These are phyloP conservation scores for Monosporascus cannonballus DNA, from an alignment of 2,329 filamentous ascomycete species.

Conservation along the genomic window DNA sequence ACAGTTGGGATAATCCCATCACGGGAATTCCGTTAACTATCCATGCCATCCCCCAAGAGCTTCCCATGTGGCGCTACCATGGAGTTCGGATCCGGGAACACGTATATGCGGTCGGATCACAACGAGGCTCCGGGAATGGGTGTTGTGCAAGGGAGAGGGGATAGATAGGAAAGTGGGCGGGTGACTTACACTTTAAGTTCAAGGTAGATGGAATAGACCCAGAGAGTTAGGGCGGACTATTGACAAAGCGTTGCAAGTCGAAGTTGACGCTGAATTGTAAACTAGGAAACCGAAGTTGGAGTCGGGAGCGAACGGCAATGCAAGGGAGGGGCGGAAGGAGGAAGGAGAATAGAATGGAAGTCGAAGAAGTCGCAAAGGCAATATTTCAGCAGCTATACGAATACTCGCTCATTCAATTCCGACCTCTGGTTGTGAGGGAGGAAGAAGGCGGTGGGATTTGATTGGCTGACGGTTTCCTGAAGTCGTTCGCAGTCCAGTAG, in stretches of 20 bases:
- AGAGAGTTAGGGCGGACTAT: too few species aligned
- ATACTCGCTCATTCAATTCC: background rate
- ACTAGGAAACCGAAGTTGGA: background rate
- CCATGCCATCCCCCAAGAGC: slow-evolving; percentile 6
- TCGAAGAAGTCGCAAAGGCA: slow-evolving; percentile 21
- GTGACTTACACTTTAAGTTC: too few species aligned
- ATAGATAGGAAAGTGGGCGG: too few species aligned
- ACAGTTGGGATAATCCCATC: slow-evolving; percentile 4
- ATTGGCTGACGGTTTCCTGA: background rate
- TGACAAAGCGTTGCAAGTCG: background rate
- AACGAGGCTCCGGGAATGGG: too few species aligned
- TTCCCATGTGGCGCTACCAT: too few species aligned
- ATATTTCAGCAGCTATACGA: slow-evolving; percentile 36
- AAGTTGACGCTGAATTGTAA: background rate
- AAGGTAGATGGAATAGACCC: too few species aligned
- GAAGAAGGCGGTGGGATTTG: background rate
- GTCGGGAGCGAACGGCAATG: slow-evolving; percentile 1
- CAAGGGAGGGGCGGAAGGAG: slow-evolving; percentile 3
- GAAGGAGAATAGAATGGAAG: slow-evolving; percentile 11
- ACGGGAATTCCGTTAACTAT: slow-evolving; percentile 2
- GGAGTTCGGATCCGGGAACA: too few species aligned
- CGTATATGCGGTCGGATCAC: too few species aligned
- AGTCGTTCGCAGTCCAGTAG: background rate
- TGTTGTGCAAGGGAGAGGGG: too few species aligned
- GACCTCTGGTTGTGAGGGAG: background rate